Base-by-base conservation (phyloP, 2,329 filamentous ascomycete species). In the Cladosporium sphaerospermum region DNA sequence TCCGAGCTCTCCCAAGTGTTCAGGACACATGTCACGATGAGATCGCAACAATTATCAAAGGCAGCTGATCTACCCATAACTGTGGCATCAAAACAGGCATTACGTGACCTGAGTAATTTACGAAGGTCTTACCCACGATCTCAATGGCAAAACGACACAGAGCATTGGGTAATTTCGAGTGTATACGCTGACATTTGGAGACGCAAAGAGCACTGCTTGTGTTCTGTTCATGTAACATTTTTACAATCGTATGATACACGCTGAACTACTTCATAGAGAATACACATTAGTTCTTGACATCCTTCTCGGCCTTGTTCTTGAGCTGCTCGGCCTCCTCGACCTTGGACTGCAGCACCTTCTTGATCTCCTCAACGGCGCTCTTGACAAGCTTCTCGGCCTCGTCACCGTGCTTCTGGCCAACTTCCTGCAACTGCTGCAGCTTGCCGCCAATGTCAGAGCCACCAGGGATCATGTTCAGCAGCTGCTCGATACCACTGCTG, bases 301-400 rank as follows among this genome's bases (percentile, higher is more conserved):
- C 48, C 48, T 51, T 51, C 48, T 51, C 48, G 10, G 48, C 52
- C 48, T 65, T 58, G 58, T 79, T 74, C 68, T 78, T 74, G 13
- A 86, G 75, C 58, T 86, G 78, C 63, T 84, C 74, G 0, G 80
- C 77, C 68, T 80, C 74, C 45, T 76, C 65, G 0, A 73, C 73
- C 71, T 80, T 78, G 65, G 80, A 80, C 67, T 84, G 79, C 40
- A 88, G 71, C 31, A 88, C 76, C 67, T 83, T 74, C 65, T 78
- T 75, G 44, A 88, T 71, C 67, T 88, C 84, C 42, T 84, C 77
- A 45, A 87, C 73, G 0, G 85, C 85, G 65, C 86, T 83, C 69
- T 83, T 82, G 48, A 87, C 67, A 36, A 89, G 73, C 68, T 82
- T 79, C 73, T 89, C 79, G 2, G 84, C 85, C 67, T 89, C 84